Evolutionary conservation across 1,284 basidiomycete species (phyloP).

Genomic region (Rhizopogon parksii): DNA sequence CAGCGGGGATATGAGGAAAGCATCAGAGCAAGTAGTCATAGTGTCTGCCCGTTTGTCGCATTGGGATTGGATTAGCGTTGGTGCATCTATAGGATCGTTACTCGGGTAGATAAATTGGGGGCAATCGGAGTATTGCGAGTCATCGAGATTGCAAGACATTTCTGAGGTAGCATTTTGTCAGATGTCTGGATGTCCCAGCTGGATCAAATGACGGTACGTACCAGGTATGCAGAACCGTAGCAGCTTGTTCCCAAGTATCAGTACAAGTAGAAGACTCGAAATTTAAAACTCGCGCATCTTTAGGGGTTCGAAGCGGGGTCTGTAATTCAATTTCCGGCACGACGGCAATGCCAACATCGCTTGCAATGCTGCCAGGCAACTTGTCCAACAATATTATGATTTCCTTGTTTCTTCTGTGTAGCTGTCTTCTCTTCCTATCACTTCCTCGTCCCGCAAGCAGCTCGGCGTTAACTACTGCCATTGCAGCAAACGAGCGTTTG

Average conservation of each 20-base stretch:
- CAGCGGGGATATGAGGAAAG: not conserved
- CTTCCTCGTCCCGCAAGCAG: slow-evolving; percentile 22
- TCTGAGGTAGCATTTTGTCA: not conserved
- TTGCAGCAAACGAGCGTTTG: slow-evolving; percentile 79
- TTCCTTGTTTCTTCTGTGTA: slow-evolving; percentile 16
- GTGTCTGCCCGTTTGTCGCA: not conserved
- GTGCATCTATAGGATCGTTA: not conserved
- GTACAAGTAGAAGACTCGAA: no score
- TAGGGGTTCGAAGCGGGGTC: not conserved
- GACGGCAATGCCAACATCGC: not conserved
- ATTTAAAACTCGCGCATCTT: no score
- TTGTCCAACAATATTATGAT: slow-evolving; percentile 16
- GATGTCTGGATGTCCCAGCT: no score
- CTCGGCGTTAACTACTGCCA: slow-evolving; percentile 84
- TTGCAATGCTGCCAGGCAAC: not conserved
- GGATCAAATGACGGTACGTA: not conserved
- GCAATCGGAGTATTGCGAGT: not conserved
- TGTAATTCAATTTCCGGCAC: not conserved
- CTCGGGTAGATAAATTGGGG: not conserved
- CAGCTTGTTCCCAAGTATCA: no score
- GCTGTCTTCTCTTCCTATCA: slow-evolving; percentile 18
- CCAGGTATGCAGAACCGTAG: not conserved
- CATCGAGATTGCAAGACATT: not conserved
- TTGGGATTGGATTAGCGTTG: not conserved
- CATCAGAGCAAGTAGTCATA: not conserved